Base-by-base conservation (phyloP, 2,329 filamentous ascomycete species). In the Colletotrichum lindemuthianum region DNA sequence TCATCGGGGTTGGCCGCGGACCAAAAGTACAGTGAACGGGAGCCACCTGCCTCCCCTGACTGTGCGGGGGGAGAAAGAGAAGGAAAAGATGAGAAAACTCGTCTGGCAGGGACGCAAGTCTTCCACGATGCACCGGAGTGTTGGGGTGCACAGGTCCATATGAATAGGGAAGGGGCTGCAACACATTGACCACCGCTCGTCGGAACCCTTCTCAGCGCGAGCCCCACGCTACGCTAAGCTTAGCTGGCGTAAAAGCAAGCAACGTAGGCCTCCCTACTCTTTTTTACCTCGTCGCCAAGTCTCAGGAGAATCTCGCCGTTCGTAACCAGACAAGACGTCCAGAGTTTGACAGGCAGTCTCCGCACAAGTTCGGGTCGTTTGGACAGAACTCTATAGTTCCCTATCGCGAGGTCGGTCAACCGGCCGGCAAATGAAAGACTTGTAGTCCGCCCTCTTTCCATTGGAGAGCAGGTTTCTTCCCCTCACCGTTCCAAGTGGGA, bases 401-500 rank as follows among this genome's bases (percentile, higher is more conserved):
- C 32, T 8, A 15, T 24, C 24, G 24, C 5, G 24, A 24, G 12
- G 7, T 24, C 54, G 33, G 41, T 24, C 7, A 15, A 15, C 33
- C 43, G 32, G 41, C 36, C 54, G 60, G 16, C 54, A 58, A 40
- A 47, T 37, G 43, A 15, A 49, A 11, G 24, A 24, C 24, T 24
- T 24, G 24, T 3, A 24, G 24, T 33, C 3, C 11, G 13, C 11
- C 40, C 37, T 6, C 6, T 56, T 44, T 11, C 52, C 34, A 39
- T 47, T 54, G 10, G 7, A 36, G 54, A n/a, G 16, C 34, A 41
- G 24, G 24, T 48, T 56, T 33, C 24, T 24, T 24, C 24, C 50
- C 61, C 57, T 55, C 61, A 6, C 37, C 16, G 45, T 60, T 52
- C 49, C 57, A 55, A 33, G 39, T 37, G 24, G 39, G 51, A 56